Base-by-base conservation (phyloP, 257 asterid genomes). In the Solanum medicagineum region DNA sequence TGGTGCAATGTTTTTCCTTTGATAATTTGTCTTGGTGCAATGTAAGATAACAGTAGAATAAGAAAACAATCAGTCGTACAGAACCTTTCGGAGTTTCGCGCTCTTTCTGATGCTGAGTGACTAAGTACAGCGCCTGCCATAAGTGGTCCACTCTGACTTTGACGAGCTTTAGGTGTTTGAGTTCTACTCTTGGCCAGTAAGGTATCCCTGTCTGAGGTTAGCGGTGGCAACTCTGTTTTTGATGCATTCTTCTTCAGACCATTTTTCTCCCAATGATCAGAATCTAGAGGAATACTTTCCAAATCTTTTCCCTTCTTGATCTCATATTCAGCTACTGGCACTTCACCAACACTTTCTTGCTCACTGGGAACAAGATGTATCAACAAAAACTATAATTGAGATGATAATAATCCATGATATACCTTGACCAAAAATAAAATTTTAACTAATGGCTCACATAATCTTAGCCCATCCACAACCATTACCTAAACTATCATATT, bases 101-200 rank as follows among this genome's bases (percentile, higher is more conserved):
- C 87, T 91, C 94, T 92, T 88, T 94, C 98, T 42, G 97, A 87
- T 80, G 84, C 87, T 47, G 98, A 92, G 86, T 93, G 91, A 90
- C 92, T 87, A 87, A 90, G 90, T 87, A 92, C 93, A 59, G 63
- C 20, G 55, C 94, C 98, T 53, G 97, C 94, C 92, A 87, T 90
- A 89, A 97, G 97, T 13, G 98, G 98, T 86, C 99, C 99, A 86
- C 98, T 94, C 88, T 91, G 98, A 86, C 93, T 92, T 94, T 92
- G 95, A 83, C 97, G 97, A 88, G 91, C 84, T 88, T 90, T 93
- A 71, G 85, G 87, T 40, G 90, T 82, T 91, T 92, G 97, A 88
- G 69, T 89, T 87, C 87, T 90, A 84, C 88, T 83, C 89, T 91
- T 96, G 87, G 90, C 85, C 32, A 53, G 90, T 73, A 86, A 84